Base-by-base conservation (phyloP, 2,329 filamentous ascomycete species). In the Stagonosporopsis tanaceti region DNA sequence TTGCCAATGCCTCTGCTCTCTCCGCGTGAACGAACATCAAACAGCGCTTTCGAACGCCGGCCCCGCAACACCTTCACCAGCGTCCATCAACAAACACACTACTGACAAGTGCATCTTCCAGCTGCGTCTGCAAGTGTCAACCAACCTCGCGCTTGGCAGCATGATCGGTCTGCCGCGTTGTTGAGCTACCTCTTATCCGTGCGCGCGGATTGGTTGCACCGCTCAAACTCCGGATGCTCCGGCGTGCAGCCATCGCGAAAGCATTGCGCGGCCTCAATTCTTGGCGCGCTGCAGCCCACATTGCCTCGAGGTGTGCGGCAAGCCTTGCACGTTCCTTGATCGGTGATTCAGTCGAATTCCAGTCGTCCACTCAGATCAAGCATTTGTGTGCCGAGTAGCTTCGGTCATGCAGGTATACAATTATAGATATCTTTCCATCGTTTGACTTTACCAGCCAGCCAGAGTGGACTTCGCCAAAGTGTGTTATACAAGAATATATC, bases 191-290 rank as follows among this genome's bases (percentile, higher is more conserved):
- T n/a, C 47, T 50, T 56, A 56, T 56, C 53, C 34, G 17, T 14
- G n/a, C 15, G 8, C 12, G n/a, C 35, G 45, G 27, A 56, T 56
- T 56, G 53, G 53, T 35, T 45, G 27, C 40, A 39, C 6, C 2
- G 28, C 14, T 30, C 22, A 34, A 44, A 30, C 27, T 38, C 32
- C 32, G 32, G 32, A 34, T 5, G 32, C 32, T 34, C 14, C 27
- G 42, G 50, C 50, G 35, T 41, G 51, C 51, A 48, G 38, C 38
- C 24, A 28, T 39, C 45, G 32, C 32, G 14, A 39, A 17, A 44
- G 47, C 34, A 47, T 56, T 56, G 53, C 53, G 53, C 53, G 47
- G 40, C 53, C 17, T 22, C 9, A 15, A 27, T 24, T 2, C 52
- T 55, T 45, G 46, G 51, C 48, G 28, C 24, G 4, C n/a, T 37